Conservation (phyloP, 805 yeast genomes). For the Candida berthetii region DNA sequence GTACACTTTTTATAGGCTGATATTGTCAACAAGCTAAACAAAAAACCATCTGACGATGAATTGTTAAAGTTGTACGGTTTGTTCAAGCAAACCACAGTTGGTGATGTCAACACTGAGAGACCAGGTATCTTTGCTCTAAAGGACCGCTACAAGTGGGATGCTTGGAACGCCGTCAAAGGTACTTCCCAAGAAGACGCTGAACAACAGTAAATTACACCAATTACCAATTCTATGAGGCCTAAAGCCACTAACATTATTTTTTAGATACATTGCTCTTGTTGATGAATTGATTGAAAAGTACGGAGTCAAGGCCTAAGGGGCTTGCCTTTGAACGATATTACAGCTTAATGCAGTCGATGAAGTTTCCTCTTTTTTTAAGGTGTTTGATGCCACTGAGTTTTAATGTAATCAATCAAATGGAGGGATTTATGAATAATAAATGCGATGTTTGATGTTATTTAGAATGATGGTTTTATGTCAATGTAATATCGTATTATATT, state of each 20-base stretch:
- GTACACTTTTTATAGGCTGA: slow-evolving; percentile 48
- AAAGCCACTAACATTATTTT: slow-evolving; percentile 1
- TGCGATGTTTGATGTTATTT: too few species aligned
- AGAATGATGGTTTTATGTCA: too few species aligned
- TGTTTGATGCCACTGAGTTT: too few species aligned
- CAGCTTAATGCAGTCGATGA: too few species aligned
- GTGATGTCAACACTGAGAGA: slow-evolving; percentile 82
- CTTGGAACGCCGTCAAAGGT: slow-evolving; percentile 90
- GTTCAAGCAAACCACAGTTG: slow-evolving; percentile 95
- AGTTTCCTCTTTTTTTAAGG: too few species aligned
- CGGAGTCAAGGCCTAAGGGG: slow-evolving; percentile 18
- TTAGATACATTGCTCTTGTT: slow-evolving; percentile 64
- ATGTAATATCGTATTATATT: too few species aligned
- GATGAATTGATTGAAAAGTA: slow-evolving; percentile 55
- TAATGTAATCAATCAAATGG: too few species aligned
- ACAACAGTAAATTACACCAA: slow-evolving; percentile 51
- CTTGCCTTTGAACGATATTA: background rate
- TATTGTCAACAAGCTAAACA: slow-evolving; percentile 67
- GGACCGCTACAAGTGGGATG: slow-evolving; percentile 97
- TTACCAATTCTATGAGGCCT: too few species aligned
- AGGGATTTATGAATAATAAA: too few species aligned
- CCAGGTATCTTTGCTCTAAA: slow-evolving; percentile 92
- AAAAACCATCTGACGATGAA: slow-evolving; percentile 83
- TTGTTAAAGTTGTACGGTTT: slow-evolving; percentile 82
- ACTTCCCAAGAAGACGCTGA: slow-evolving; percentile 88